These are phyloP conservation scores for Lipomyces japonicus DNA, from an alignment of 805 yeast species.

Conservation along the genomic window DNA sequence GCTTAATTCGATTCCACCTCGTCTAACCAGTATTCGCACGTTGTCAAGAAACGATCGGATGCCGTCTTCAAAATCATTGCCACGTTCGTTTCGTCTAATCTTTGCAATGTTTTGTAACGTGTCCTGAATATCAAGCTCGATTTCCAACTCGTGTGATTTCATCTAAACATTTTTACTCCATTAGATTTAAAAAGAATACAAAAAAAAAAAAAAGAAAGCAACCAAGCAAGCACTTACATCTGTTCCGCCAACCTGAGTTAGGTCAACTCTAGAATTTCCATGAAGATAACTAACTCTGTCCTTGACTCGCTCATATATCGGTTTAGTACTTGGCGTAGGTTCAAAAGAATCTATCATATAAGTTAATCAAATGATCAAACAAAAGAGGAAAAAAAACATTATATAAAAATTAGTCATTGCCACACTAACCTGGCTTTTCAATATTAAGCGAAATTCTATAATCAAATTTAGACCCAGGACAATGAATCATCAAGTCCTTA, in stretches of 20 bases:
- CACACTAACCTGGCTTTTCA: conserved; percentile 12
- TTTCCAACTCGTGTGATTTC: conserved; percentile 21
- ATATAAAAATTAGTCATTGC: not conserved
- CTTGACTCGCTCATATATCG: conserved; percentile 12
- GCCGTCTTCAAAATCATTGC: conserved; percentile 17
- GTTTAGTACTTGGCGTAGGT: conserved; percentile 1
- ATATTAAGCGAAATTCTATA: conserved; percentile 21
- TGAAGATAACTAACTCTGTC: conserved; percentile 18
- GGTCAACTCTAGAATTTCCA: conserved; percentile 19
- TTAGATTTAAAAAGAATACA: not conserved
- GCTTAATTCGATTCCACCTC: conserved; percentile 24
- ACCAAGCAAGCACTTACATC: conserved; percentile 5
- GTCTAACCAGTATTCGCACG: conserved; percentile 25
- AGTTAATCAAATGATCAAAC: too few relatives aligned
- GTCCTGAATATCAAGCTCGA: conserved; percentile 21
- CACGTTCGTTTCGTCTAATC: conserved; percentile 7
- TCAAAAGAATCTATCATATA: conserved; percentile 7
- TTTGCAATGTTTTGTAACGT: conserved; percentile 6
- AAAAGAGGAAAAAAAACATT: not conserved
- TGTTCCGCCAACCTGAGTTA: conserved; percentile 15
- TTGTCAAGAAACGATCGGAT: conserved; percentile 20
- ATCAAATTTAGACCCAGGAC: conserved; percentile 26
- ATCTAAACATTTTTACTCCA: not conserved
- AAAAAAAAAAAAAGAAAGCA: not conserved
- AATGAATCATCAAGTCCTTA: conserved; percentile 22